These are phyloP conservation scores for Penicillium thymicola DNA, from an alignment of 2,329 filamentous ascomycete species.

Conservation along the genomic window DNA sequence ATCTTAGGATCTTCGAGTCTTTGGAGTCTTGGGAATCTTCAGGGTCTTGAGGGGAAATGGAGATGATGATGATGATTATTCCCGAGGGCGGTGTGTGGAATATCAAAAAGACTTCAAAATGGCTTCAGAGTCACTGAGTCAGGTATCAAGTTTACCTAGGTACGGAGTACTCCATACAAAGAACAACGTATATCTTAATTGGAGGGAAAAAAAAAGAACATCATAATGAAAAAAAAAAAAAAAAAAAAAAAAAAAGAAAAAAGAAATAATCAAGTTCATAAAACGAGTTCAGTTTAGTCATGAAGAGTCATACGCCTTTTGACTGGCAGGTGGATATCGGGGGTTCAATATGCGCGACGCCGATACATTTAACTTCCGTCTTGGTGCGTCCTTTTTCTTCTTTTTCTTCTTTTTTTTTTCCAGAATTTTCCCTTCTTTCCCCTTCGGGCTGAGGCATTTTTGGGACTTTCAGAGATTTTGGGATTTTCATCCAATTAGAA, in stretches of 20 bases:
- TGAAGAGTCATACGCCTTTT: not conserved
- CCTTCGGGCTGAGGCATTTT: slow-evolving; percentile 2
- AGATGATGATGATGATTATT: slow-evolving; percentile 12
- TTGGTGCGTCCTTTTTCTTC: not conserved
- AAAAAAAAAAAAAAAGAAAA: too few species aligned
- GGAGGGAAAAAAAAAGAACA: too few species aligned
- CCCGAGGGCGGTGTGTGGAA: slow-evolving; percentile 13
- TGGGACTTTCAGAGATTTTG: not conserved
- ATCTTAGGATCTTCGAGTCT: not conserved
- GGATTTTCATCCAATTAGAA: not conserved
- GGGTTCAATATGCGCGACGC: not conserved
- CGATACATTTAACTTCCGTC: not conserved
- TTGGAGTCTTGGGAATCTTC: too few species aligned
- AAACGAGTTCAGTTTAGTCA: not conserved
- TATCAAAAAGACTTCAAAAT: not conserved
- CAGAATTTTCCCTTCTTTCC: slow-evolving; percentile 4
- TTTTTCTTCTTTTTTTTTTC: not conserved
- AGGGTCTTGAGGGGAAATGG: not conserved
- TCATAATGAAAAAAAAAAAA: not conserved
- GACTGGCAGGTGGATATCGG: not conserved
- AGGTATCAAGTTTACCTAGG: too few species aligned
- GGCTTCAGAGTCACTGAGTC: not conserved
- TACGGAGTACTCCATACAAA: too few species aligned
- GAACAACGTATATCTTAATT: not conserved
- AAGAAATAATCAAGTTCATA: not conserved